Base-by-base conservation (phyloP, 2,329 filamentous ascomycete species). In the Penicillium sp. region DNA sequence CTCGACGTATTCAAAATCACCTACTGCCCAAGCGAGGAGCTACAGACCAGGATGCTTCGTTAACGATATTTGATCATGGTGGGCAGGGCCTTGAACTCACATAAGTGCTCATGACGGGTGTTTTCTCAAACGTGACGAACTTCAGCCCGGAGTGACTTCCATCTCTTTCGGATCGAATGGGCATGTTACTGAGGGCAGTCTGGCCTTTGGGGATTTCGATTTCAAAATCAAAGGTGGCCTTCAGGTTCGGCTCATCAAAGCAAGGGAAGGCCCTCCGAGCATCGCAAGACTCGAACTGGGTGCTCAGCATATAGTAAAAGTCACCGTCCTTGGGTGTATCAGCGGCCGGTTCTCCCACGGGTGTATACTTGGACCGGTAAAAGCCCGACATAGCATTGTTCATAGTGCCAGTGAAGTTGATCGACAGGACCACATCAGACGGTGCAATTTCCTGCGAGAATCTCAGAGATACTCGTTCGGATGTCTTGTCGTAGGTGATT, bases 161-260 rank as follows among this genome's bases (percentile, higher is more conserved):
- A 60, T 86, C 82, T 58, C 82, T 85, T 58, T 83, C 85, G 51
- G 83, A 82, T 80, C 92, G 93, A 74, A 92, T 88, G 3, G 92
- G 92, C 93, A 97, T 98, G 79, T 98, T 98, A 79, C 91, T 96
- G 46, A 98, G 81, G 14, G 92, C 95, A 42, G 92, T 88, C 75
- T 95, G 89, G 65, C 93, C 91, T 47, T 89, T 88, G 16, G 95
- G 93, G 47, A 97, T 85, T 78, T 98, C 93, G 62, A 99, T 89
- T 69, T 92, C 85, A 58, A 99, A 90, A 75, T 97, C 93, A 71
- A 97, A 98, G 2, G 92, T 93, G 11, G 95, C 92, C 79, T 99
- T 99, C 63, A 98, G 84, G 70, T 96, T 96, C 43, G 95, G 95
- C 79, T 99, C 95, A 72, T 99, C 95, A 71, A 98, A 98, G 80